Conservation (phyloP, 345 rosid species). For the Brassica juncea region DNA sequence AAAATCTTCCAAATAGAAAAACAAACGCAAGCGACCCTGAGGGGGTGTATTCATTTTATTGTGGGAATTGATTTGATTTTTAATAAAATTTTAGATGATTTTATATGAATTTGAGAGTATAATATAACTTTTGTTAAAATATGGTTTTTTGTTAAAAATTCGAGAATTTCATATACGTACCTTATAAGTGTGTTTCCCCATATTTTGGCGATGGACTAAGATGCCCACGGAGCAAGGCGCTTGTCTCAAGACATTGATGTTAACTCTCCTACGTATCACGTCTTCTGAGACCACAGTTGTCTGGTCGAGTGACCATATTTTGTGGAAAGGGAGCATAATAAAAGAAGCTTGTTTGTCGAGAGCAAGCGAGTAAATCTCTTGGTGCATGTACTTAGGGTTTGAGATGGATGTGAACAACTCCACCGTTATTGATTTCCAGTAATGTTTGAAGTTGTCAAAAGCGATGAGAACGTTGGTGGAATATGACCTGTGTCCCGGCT, state of each 20-base stretch:
- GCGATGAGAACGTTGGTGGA: constrained; percentile 32
- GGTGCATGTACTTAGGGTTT: constrained; percentile 48
- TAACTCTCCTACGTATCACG: constrained; percentile 35
- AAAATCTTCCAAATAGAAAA: not conserved
- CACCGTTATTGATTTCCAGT: constrained; percentile 20
- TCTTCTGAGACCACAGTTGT: constrained; percentile 42
- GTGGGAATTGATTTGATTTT: too few relatives aligned
- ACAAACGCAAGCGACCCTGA: not conserved
- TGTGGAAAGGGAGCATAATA: constrained; percentile 60
- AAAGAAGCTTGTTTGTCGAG: constrained; percentile 47
- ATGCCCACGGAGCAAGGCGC: constrained; percentile 70
- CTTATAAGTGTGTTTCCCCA: not conserved
- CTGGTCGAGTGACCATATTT: constrained; percentile 48
- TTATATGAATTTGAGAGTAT: too few relatives aligned
- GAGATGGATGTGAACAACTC: constrained; percentile 41
- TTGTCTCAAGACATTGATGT: constrained; percentile 46
- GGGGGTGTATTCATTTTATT: too few relatives aligned
- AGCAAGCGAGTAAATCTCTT: constrained; percentile 56
- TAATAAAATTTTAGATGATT: too few relatives aligned
- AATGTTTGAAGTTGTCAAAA: constrained; percentile 29
- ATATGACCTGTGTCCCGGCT: constrained; percentile 29
- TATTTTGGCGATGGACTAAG: constrained; percentile 40
- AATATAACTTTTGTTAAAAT: too few relatives aligned
- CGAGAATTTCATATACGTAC: too few relatives aligned
- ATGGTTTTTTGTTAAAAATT: too few relatives aligned